phyloP scores from a whole-genome alignment of 2,329 filamentous ascomycete species.

The Drechmeria coniospora region DNA sequence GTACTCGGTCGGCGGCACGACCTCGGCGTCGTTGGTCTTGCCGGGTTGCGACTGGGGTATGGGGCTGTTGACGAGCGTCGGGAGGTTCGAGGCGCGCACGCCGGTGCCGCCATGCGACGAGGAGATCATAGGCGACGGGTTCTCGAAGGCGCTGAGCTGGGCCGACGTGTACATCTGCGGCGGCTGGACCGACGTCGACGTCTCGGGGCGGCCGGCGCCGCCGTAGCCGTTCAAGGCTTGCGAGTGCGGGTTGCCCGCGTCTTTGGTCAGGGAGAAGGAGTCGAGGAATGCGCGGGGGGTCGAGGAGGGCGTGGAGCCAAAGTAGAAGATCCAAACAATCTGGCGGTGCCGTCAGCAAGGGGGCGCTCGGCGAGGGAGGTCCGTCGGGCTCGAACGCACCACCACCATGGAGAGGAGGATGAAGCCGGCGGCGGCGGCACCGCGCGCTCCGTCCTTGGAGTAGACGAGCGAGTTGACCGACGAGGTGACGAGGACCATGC shows the following conservation, averaged over 20 bases:
- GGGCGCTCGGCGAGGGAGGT: no score
- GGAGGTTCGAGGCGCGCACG: constrained; percentile 28
- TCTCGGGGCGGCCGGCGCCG: constrained; percentile 62
- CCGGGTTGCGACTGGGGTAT: constrained; percentile 20
- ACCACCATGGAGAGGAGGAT: constrained; percentile 87
- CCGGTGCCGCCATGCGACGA: constrained; percentile 38
- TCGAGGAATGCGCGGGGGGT: constrained; percentile 83
- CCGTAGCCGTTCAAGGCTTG: constrained; percentile 61
- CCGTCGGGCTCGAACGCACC: constrained; percentile 38
- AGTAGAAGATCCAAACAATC: constrained; percentile 99
- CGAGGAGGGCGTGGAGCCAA: constrained; percentile 79
- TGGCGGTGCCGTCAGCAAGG: constrained; percentile 22
- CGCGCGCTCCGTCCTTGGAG: constrained; percentile 51
- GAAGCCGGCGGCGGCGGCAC: constrained; percentile 83
- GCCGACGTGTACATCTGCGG: constrained; percentile 97
- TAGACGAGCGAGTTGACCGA: constrained; percentile 81
- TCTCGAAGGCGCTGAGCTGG: constrained; percentile 91
- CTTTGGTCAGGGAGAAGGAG: constrained; percentile 88
- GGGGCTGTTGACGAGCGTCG: constrained; percentile 19
- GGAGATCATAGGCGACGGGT: constrained; percentile 70
- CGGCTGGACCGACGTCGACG: constrained; percentile 58
- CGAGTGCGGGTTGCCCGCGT: constrained; percentile 51
- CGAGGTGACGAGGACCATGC: constrained; percentile 72
- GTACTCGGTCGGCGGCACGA: constrained; percentile 72
- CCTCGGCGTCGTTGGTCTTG: constrained; percentile 37